phyloP scores from a whole-genome alignment of 192 early-diverging fungal genomes.

The Rhizoclosmatium sp. region DNA sequence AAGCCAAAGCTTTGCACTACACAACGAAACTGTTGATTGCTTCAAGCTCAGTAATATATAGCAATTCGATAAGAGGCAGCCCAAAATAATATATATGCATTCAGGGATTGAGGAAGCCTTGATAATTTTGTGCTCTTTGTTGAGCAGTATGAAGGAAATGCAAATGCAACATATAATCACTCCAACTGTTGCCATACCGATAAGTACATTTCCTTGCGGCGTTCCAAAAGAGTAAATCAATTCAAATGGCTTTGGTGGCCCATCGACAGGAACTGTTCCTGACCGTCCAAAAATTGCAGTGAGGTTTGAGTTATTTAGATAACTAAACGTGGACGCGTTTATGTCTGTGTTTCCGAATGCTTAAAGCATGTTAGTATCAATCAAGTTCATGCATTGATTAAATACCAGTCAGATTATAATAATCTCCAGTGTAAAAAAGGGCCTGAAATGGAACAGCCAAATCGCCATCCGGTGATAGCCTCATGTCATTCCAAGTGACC shows the following conservation, averaged over 20 bases:
- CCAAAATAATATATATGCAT: too few species aligned
- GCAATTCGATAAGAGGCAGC: too few species aligned
- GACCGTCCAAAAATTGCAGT: neutral
- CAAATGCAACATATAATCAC: neutral
- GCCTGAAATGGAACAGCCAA: neutral
- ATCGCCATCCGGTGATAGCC: too few species aligned
- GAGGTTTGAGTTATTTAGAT: too few species aligned
- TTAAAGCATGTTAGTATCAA: neutral
- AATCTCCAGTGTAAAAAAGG: constrained; percentile 14
- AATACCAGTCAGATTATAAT: neutral
- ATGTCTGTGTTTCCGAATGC: constrained; percentile 11
- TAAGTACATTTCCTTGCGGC: too few species aligned
- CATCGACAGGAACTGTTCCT: neutral
- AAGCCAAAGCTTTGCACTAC: neutral
- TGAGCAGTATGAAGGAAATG: neutral
- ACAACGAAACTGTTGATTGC: neutral
- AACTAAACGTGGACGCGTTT: neutral
- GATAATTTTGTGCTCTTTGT: neutral
- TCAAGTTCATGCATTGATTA: neutral
- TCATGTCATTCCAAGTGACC: neutral
- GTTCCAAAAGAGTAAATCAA: too few species aligned
- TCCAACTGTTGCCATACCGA: neutral
- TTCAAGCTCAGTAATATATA: neutral
- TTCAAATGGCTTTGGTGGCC: too few species aligned
- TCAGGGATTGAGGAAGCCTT: too few species aligned